phyloP scores from a whole-genome alignment of 1,284 basidiomycete genomes.

The Pseudozyma pruni region DNA sequence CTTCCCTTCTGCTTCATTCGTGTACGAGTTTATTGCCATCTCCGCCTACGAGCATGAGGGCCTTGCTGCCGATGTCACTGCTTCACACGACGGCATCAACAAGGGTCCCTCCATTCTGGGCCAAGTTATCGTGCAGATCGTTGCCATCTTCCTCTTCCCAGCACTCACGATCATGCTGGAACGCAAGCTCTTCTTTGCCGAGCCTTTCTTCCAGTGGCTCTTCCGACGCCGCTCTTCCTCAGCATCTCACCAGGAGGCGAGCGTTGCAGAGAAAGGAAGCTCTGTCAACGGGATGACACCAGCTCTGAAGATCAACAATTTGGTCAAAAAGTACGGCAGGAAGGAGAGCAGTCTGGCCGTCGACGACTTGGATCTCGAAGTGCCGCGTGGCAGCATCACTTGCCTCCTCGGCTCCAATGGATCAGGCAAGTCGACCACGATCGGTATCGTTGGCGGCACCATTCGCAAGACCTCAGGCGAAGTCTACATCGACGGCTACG shows the following conservation, averaged over 20 bases:
- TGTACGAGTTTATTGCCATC: slow-evolving; percentile 77
- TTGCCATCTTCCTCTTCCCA: slow-evolving; percentile 79
- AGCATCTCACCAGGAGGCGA: neutral
- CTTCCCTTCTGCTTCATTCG: slow-evolving; percentile 79
- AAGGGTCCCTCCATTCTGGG: slow-evolving; percentile 73
- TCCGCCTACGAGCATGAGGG: slow-evolving; percentile 76
- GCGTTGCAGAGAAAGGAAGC: slow-evolving; percentile 18
- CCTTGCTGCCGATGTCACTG: slow-evolving; percentile 72
- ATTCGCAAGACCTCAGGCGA: slow-evolving; percentile 73
- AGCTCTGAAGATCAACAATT: slow-evolving; percentile 30
- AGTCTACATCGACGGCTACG: slow-evolving; percentile 73
- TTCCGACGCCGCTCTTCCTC: slow-evolving; percentile 35
- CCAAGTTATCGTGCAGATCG: slow-evolving; percentile 65
- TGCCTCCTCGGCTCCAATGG: slow-evolving; percentile 77
- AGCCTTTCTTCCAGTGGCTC: slow-evolving; percentile 67
- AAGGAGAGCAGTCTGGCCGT: slow-evolving; percentile 64
- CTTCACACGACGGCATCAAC: slow-evolving; percentile 67
- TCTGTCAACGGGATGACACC: slow-evolving; percentile 11
- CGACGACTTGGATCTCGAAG: slow-evolving; percentile 73
- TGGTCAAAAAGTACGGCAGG: slow-evolving; percentile 45
- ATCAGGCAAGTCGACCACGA: slow-evolving; percentile 80
- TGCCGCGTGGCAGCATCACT: slow-evolving; percentile 76
- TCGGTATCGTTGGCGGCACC: slow-evolving; percentile 77
- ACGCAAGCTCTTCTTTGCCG: slow-evolving; percentile 74
- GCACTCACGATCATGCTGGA: slow-evolving; percentile 75